These are phyloP conservation scores for Penicillium nucicola DNA, from an alignment of 495 filamentous ascomycete genomes.

Conservation along the genomic window DNA sequence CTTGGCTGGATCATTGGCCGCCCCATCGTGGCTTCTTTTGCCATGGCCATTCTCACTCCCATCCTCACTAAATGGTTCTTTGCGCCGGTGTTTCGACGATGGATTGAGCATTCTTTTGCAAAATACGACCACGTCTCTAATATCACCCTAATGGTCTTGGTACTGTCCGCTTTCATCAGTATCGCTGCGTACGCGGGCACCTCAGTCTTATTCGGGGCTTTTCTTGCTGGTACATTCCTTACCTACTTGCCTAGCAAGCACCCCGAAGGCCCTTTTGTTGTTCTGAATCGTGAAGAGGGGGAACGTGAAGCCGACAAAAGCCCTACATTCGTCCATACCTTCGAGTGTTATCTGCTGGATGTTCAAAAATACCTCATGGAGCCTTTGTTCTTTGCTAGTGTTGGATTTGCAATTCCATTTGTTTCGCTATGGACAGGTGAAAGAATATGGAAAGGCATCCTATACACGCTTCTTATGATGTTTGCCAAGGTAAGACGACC, in stretches of 20 bases:
- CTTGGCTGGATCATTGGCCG: constrained; percentile 45
- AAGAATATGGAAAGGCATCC: constrained; percentile 65
- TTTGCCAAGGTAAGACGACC: constrained; percentile 50
- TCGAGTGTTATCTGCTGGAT: constrained; percentile 28
- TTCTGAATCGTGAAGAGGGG: constrained; percentile 31
- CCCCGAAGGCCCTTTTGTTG: constrained; percentile 31
- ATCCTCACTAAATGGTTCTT: constrained; percentile 45
- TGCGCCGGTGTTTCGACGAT: constrained; percentile 38
- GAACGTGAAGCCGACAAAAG: constrained; percentile 40
- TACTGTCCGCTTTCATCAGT: constrained; percentile 47
- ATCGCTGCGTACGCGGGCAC: constrained; percentile 58
- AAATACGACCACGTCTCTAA: constrained; percentile 30
- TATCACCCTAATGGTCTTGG: constrained; percentile 37
- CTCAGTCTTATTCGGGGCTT: constrained; percentile 65
- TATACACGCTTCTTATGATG: constrained; percentile 66
- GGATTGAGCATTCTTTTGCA: constrained; percentile 31
- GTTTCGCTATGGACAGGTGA: constrained; percentile 57
- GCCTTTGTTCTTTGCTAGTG: constrained; percentile 70
- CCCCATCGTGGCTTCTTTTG: constrained; percentile 55
- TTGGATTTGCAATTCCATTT: constrained; percentile 76
- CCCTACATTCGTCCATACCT: constrained; percentile 34
- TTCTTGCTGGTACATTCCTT: constrained; percentile 57
- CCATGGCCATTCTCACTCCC: constrained; percentile 48
- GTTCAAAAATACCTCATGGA: constrained; percentile 55
- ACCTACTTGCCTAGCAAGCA: constrained; percentile 43